Evolutionary conservation across 2,329 filamentous ascomycete genomes (phyloP), one percentile per base, ranked within the genome.

Genomic region (Dothidotthia symphoricarpi): DNA sequence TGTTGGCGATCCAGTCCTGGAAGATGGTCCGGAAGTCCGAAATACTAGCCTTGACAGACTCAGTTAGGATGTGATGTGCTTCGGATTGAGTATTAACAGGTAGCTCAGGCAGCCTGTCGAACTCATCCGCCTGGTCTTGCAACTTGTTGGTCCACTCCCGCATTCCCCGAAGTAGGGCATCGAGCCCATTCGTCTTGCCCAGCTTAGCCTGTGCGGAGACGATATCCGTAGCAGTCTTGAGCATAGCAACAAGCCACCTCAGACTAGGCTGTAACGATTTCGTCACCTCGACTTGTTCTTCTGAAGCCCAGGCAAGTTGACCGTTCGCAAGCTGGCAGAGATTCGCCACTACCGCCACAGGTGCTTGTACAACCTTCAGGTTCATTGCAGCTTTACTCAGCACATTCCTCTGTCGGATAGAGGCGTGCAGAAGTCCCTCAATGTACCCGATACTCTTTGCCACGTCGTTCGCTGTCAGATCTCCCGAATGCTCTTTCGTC

Each of bases 391-490:
- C 54, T 22, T 47, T 57, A 35, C 48, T 65, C 49, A 28, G 71
- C 5, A 69, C 65, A 31, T 63, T 65, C 41, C 84, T 75, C 61
- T 90, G 86, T 3, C 71, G 67, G 10, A 87, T 59, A 1, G 79
- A 63, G n/a, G 81, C 69, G 42, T 83, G 76, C 19, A 97, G 71
- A 42, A 96, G 75, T 16, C 90, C 88, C 63, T 98, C 93, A n/a
- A 96, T 72, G 49, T 87, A 87, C 0, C 88, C 88, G 32, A 86
- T 77, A 61, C 88, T 90, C 57, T 90, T 79, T 28, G 78, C 76
- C 6, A 93, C 78, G 53, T 96, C 88, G 7, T 87, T 83, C 28
- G 82, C 77, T 29, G 85, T 95, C 26, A 98, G 70, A 49, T 98
- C 94, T 25, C 87, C 83, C 0, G 86, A 88, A 65, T 95, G 88